phyloP scores from a whole-genome alignment of 2,329 filamentous ascomycete species.

The Purpureocillium lavendulum region DNA sequence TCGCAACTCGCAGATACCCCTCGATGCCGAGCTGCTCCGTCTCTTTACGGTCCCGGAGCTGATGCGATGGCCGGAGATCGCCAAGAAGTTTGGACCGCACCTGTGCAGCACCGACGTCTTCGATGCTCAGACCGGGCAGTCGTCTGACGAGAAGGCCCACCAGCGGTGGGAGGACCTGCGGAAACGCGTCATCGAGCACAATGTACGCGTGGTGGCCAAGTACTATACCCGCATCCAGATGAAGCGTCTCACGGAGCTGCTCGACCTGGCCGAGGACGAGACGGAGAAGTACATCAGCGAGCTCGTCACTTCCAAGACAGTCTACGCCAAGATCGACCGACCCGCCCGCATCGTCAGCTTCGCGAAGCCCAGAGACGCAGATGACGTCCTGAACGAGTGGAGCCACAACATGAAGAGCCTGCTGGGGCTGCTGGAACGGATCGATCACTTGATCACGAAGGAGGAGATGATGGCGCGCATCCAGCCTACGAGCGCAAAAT shows the following conservation, averaged over 20 bases:
- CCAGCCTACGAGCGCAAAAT: conserved; percentile 49
- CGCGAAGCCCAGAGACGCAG: conserved; percentile 86
- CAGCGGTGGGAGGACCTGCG: conserved; percentile 89
- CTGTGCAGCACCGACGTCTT: conserved; percentile 89
- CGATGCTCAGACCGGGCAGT: conserved; percentile 54
- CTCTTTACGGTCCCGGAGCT: conserved; percentile 92
- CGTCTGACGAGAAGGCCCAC: conserved; percentile 70
- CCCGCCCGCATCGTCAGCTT: conserved; percentile 90
- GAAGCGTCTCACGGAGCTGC: conserved; percentile 77
- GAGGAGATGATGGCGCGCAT: conserved; percentile 99
- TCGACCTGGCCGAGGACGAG: conserved; percentile 89
- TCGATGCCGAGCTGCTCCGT: conserved; percentile 81
- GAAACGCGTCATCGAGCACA: conserved; percentile 98
- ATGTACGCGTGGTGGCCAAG: conserved; percentile 93
- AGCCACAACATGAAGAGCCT: conserved; percentile 96
- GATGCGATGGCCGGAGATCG: conserved; percentile 96
- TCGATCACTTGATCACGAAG: conserved; percentile 98
- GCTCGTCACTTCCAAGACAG: conserved; percentile 92
- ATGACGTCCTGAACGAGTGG: conserved; percentile 97
- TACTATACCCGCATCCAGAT: conserved; percentile 98
- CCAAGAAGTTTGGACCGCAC: conserved; percentile 81
- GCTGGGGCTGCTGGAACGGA: conserved; percentile 75
- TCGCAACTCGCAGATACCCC: conserved; percentile 67
- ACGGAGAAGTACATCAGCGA: conserved; percentile 99
- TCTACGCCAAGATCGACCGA: conserved; percentile 94